Evolutionary conservation across 1,284 basidiomycete species (phyloP).

Genomic region (Bondarzewia mesenterica): DNA sequence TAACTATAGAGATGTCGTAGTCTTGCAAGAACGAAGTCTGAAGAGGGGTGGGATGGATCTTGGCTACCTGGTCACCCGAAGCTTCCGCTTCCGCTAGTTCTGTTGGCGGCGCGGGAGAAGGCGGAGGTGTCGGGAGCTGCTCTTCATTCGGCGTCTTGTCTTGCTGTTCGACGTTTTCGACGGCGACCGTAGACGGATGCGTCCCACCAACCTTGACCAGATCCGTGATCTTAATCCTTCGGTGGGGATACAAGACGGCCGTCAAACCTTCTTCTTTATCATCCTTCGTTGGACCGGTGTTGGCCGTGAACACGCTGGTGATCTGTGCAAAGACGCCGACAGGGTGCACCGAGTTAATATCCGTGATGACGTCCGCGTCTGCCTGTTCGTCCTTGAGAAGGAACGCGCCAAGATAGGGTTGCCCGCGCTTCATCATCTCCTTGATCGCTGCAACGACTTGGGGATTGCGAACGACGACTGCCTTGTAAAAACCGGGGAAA

Average conservation of each 20-base stretch:
- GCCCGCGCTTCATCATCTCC: constrained; percentile 94
- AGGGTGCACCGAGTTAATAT: constrained; percentile 81
- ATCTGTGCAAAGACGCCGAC: constrained; percentile 98
- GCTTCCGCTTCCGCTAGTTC: constrained; percentile 15
- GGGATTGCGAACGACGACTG: constrained; percentile 87
- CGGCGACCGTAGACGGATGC: constrained; percentile 28
- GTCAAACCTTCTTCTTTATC: constrained; percentile 84
- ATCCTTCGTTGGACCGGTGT: constrained; percentile 37
- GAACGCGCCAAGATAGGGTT: constrained; percentile 97
- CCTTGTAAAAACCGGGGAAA: constrained; percentile 98
- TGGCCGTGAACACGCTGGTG: constrained; percentile 85
- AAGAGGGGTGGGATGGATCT: constrained; percentile 32
- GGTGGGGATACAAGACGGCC: constrained; percentile 92
- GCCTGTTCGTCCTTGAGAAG: constrained; percentile 91
- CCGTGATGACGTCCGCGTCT: constrained; percentile 91
- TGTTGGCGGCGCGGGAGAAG: constrained; percentile 26
- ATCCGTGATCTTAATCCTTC: constrained; percentile 87
- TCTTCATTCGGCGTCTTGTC: constrained; percentile 24
- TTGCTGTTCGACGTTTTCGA: constrained; percentile 36
- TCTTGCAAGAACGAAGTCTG: constrained; percentile 91
- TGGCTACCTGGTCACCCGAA: constrained; percentile 13
- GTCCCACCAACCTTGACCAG: constrained; percentile 63
- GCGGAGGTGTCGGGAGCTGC: constrained; percentile 40
- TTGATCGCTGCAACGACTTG: constrained; percentile 92
- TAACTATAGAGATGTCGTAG: constrained; percentile 85